phyloP scores from a whole-genome alignment of 1,139 yeast genomes.

The Saccharomyces hybrid region DNA sequence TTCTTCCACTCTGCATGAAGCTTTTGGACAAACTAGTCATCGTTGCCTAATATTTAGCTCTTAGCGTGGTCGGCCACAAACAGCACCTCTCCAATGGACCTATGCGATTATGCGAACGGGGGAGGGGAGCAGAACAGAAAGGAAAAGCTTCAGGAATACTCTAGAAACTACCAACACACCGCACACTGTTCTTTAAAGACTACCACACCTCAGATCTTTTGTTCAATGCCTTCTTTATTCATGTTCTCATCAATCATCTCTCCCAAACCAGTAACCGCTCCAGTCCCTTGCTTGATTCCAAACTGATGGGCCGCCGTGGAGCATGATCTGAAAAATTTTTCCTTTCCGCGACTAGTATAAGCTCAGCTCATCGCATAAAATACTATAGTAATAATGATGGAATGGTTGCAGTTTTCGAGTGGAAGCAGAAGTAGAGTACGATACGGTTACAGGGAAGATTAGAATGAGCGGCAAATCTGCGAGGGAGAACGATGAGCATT shows the following conservation, averaged over 20 bases:
- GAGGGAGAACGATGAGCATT: slow-evolving; percentile 7
- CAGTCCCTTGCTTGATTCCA: slow-evolving; percentile 3
- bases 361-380: background rate
- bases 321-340: slow-evolving; percentile 12
- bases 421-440: background rate
- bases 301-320: background rate
- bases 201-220: background rate
- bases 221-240: background rate
- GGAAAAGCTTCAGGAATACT: background rate
- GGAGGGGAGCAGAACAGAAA: slow-evolving; percentile 1
- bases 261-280: background rate
- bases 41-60: background rate
- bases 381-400: background rate
- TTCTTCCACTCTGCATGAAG: slow-evolving; percentile 13
- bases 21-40: slow-evolving; percentile 13
- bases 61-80: background rate
- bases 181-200: background rate
- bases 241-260: background rate
- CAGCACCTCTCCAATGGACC: background rate
- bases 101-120: background rate
- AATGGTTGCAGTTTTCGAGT: background rate
- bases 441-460: background rate
- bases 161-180: background rate
- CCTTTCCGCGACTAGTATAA: background rate
- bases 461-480: slow-evolving; percentile 3